These are phyloP conservation scores for Sclerotinia sclerotiorum DNA, from an alignment of 2,329 filamentous ascomycete species.

Conservation along the genomic window DNA sequence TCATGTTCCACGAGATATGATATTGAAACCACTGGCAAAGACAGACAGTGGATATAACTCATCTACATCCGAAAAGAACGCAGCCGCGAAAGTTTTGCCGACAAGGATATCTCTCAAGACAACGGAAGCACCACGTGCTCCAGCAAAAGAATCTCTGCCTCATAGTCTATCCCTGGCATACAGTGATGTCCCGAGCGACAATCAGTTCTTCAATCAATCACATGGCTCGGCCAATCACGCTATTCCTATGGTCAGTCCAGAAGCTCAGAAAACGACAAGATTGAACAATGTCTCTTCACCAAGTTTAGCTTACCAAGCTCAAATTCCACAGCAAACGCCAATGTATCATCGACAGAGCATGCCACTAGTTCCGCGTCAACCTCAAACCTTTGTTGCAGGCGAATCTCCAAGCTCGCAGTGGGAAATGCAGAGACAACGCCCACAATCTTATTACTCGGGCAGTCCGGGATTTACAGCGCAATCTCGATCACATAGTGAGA, in stretches of 20 bases:
- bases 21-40: constrained; percentile 50
- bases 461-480: constrained; percentile 33
- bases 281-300: constrained; percentile 6
- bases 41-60: constrained; percentile 63
- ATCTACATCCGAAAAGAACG: constrained; percentile 49
- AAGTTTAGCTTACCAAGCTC: constrained; percentile 1
- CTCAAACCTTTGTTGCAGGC: not conserved
- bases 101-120: constrained; percentile 23
- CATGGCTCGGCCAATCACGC: not conserved
- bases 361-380: constrained; percentile 14
- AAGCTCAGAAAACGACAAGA: constrained; percentile 13
- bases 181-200: not conserved
- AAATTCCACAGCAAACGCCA: constrained; percentile 16
- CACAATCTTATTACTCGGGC: constrained; percentile 25
- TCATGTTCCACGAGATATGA: constrained; percentile 25
- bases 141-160: constrained; percentile 27
- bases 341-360: constrained; percentile 25
- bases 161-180: constrained; percentile 4
- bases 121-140: constrained; percentile 25
- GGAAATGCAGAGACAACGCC: constrained; percentile 24
- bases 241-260: constrained; percentile 15
- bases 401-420: constrained; percentile 22
- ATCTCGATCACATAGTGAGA: constrained; percentile 28
- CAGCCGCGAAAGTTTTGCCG: constrained; percentile 21
- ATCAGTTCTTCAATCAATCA: not conserved